Conservation (phyloP, 257 asterid species). For the Nemophila menziesii region DNA sequence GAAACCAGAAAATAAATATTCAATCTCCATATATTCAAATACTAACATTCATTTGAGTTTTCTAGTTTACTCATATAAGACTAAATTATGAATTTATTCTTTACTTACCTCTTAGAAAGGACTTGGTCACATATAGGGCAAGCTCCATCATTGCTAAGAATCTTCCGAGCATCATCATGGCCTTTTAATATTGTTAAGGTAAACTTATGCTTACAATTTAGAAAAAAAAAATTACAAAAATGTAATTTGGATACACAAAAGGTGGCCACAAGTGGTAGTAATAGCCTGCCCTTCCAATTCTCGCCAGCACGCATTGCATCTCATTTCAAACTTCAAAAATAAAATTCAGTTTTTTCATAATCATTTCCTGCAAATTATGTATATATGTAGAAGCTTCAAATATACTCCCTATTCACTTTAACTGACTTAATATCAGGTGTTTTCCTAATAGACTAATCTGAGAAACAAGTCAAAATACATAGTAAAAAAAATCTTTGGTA, state of each 20-base stretch:
- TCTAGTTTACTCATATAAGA: not conserved
- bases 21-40: not conserved
- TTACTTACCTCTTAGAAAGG: conserved; percentile 75
- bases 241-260: conserved; percentile 64
- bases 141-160: conserved; percentile 76
- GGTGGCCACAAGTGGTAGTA: conserved; percentile 90
- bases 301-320: conserved; percentile 96
- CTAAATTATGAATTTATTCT: not conserved
- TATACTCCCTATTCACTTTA: too few relatives aligned
- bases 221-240: not conserved
- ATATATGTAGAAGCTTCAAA: too few relatives aligned
- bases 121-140: conserved; percentile 98
- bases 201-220: conserved; percentile 6
- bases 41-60: not conserved
- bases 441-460: too few relatives aligned
- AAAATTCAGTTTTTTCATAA: not conserved
- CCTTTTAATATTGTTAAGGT: conserved; percentile 59
- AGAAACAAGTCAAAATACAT: too few relatives aligned
- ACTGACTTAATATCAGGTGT: too few relatives aligned
- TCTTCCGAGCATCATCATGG: conserved; percentile 80
- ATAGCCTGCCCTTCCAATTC: conserved; percentile 90
- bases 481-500: too few relatives aligned
- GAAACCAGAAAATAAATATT: conserved; percentile 13
- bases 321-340: conserved; percentile 40
- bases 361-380: not conserved